Base-by-base conservation (phyloP, 228 moss, liverwort and hornwort genomes). In the Sphagnum fallax region DNA sequence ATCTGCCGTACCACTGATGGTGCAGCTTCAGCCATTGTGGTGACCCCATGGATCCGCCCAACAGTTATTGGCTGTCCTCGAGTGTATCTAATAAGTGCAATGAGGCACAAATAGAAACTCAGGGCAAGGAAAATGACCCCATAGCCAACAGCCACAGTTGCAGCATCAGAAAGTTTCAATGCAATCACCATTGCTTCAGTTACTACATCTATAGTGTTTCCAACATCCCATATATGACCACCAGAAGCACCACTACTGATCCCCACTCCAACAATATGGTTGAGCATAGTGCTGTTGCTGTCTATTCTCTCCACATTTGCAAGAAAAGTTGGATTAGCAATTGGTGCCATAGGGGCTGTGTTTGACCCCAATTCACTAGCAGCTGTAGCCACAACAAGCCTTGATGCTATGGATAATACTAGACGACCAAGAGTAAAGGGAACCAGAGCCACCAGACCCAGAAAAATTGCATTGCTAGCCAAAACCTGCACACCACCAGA, bases 21-120 rank as follows among this genome's bases (percentile, higher is more conserved):
- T 63, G 94, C 98, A 83, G 98, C 98, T 69, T 98, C 98, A 48
- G 98, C 98, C 92, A 98, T 94, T 53, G 94, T 91, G 18, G 92
- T 81, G 75, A 98, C 98, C 77, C 98, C 98, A 53, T 92, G 92
- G 51, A 98, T 90, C 68, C 98, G 84, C 61, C 92, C 91, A 65
- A 92, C 98, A 65, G 92, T 94, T 67, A 98, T 85, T 52, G 98
- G 90, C 81, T 98, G 94, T 47, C 98, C 98, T 67, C 98, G 85
- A 71, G 90, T 90, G 70, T 94, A 98, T 83, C 94, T 90, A 66
- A 98, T 80, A 4, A 98, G 84, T 60, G 88, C 92, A 75, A 98
- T 93, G 51, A 94, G 90, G 52, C 92, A 89, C 63, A 98, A 70
- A 71, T 98, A 98, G 73, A 98, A 86, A 80, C 92, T 79, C 79